Evolutionary conservation across 2,329 filamentous ascomycete species (phyloP).

Genomic region (Drechslerella coelobrocha): DNA sequence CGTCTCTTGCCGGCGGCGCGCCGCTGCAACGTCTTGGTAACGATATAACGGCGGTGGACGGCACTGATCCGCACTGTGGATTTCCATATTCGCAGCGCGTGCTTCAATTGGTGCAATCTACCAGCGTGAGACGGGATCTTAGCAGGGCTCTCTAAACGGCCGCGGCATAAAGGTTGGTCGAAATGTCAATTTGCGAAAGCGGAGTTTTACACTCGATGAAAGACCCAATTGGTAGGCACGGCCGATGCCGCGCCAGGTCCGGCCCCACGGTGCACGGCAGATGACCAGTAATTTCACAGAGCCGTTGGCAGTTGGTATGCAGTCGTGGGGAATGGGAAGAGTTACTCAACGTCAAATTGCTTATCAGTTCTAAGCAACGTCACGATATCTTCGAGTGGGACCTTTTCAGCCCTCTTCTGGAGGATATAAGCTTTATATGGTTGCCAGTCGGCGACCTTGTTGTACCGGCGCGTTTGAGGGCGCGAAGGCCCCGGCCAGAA

Average conservation of each 20-base stretch:
- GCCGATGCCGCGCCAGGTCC: conserved; percentile 1
- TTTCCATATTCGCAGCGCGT: conserved; percentile 44
- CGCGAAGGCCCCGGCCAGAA: conserved; percentile 47
- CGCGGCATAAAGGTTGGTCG: background rate
- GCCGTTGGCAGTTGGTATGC: background rate
- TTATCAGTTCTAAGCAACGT: conserved; percentile 32
- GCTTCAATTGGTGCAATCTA: conserved; percentile 48
- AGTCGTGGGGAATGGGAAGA: background rate
- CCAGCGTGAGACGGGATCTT: conserved; percentile 11
- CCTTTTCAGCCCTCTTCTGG: conserved; percentile 30
- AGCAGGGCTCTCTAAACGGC: conserved; percentile 14
- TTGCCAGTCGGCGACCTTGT: conserved; percentile 44
- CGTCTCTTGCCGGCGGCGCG: conserved; percentile 34
- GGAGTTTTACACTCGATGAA: background rate
- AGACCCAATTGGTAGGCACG: background rate
- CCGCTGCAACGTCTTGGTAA: conserved; percentile 37
- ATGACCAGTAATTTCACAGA: too few species aligned
- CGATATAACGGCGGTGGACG: conserved; percentile 42
- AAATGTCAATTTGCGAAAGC: conserved; percentile 5
- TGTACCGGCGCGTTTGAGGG: conserved; percentile 38
- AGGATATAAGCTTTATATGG: conserved; percentile 41
- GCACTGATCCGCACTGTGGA: conserved; percentile 46
- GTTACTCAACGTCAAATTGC: conserved; percentile 42
- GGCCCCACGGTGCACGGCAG: too few species aligned
- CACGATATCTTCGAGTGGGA: conserved; percentile 44